phyloP scores from a whole-genome alignment of 202 grass and related monocot genomes.

The Panicum hallii region DNA sequence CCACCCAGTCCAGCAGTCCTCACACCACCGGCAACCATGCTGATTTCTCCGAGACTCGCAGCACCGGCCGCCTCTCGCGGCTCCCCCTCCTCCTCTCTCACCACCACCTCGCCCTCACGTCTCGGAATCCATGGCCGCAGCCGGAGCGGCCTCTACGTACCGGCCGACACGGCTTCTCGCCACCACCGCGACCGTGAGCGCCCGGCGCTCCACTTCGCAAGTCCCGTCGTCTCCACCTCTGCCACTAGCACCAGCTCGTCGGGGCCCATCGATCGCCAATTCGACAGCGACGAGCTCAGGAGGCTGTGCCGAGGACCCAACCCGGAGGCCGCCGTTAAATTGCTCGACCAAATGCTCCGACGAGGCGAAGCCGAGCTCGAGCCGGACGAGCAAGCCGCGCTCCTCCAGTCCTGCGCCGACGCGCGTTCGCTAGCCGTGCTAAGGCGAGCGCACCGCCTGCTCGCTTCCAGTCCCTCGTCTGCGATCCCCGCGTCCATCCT shows the following conservation, averaged over 20 bases:
- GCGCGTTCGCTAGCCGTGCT: slow-evolving; percentile 55
- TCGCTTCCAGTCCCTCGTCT: slow-evolving; percentile 27
- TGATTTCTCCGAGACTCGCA: slow-evolving; percentile 15
- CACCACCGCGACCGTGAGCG: background rate
- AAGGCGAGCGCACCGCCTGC: slow-evolving; percentile 53
- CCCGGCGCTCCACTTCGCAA: background rate
- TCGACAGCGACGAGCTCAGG: slow-evolving; percentile 13
- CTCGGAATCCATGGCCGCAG: background rate
- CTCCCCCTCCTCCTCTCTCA: background rate
- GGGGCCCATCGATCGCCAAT: rapidly evolving
- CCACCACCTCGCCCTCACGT: background rate
- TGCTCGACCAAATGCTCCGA: slow-evolving; percentile 61
- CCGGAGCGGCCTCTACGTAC: background rate
- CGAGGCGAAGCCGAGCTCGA: slow-evolving; percentile 13
- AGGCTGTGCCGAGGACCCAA: slow-evolving; percentile 42
- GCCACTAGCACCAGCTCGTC: background rate
- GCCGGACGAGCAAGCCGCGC: slow-evolving; percentile 38
- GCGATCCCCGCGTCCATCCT: slow-evolving; percentile 35
- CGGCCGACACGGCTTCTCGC: no score
- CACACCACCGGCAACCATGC: slow-evolving; percentile 25
- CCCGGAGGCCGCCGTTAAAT: slow-evolving; percentile 45
- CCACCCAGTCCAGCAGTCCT: background rate
- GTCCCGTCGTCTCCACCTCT: background rate
- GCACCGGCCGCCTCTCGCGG: background rate
- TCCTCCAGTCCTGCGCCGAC: slow-evolving; percentile 57